These are phyloP conservation scores for Heliocybe sulcata DNA, from an alignment of 1,284 basidiomycete genomes.

Conservation along the genomic window DNA sequence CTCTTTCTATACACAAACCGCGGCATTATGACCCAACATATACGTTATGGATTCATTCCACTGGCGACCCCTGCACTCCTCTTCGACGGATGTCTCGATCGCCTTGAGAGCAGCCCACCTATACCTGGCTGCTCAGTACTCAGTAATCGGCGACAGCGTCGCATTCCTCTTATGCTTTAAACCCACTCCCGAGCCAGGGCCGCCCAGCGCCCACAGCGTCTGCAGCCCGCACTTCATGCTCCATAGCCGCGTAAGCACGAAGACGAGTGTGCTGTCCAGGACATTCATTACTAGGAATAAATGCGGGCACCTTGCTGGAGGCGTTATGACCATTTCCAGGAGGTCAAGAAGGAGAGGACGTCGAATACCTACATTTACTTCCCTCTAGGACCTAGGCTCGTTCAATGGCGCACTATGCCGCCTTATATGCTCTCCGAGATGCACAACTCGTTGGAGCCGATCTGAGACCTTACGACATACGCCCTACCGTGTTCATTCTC, in stretches of 20 bases:
- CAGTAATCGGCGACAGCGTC: background rate
- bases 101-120: background rate
- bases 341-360: slow-evolving; percentile 54
- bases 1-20: no score
- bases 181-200: slow-evolving; percentile 17
- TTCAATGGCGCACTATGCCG: no score
- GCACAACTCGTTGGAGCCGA: no score
- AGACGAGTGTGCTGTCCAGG: slow-evolving; percentile 74
- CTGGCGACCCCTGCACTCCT: background rate
- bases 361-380: no score
- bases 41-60: no score
- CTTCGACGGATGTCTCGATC: background rate
- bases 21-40: no score
- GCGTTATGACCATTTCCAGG: slow-evolving; percentile 51
- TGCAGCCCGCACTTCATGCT: slow-evolving; percentile 67
- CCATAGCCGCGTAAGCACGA: slow-evolving; percentile 70
- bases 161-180: background rate
- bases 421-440: no score
- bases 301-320: slow-evolving; percentile 78
- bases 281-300: slow-evolving; percentile 84
- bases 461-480: no score
- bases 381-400: no score
- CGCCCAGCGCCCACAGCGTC: slow-evolving; percentile 55
- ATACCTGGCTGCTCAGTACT: background rate
- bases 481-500: no score